phyloP scores from a whole-genome alignment of 148 eudicot genomes.

The Vaccinium vitisidaea region DNA sequence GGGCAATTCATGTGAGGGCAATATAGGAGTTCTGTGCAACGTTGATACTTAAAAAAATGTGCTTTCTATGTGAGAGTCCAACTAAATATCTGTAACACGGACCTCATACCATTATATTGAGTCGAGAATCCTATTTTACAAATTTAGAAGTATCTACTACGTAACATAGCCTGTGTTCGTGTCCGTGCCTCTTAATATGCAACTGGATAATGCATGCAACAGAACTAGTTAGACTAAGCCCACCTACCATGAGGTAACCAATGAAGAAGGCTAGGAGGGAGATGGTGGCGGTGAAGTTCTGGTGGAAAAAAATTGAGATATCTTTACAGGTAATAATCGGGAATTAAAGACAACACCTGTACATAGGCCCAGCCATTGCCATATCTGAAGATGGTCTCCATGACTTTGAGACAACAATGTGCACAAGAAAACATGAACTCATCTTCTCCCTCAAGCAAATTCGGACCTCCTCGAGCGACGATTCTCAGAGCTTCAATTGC shows the following conservation, averaged over 20 bases:
- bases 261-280: conserved; percentile 77
- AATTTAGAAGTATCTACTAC: neutral
- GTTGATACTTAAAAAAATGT: neutral
- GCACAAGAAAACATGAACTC: conserved; percentile 99
- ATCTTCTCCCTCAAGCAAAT: conserved; percentile 93
- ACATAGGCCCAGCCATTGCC: conserved; percentile 99
- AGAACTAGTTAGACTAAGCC: neutral
- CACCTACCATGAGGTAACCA: conserved; percentile 90
- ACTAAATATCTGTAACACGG: neutral
- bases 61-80: neutral
- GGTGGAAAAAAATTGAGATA: conserved; percentile 20
- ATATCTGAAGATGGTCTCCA: conserved; percentile 76
- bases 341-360: conserved; percentile 44
- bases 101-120: neutral
- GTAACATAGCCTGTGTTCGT: neutral
- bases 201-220: neutral
- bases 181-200: neutral
- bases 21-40: neutral
- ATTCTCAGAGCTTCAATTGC: conserved; percentile 86
- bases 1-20: neutral
- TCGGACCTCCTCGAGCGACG: conserved; percentile 74
- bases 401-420: conserved; percentile 79
- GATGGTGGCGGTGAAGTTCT: conserved; percentile 66
- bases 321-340: neutral
- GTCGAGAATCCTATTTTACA: neutral